These are phyloP conservation scores for Alternaria sp. DNA, from an alignment of 2,329 filamentous ascomycete genomes.

Conservation along the genomic window DNA sequence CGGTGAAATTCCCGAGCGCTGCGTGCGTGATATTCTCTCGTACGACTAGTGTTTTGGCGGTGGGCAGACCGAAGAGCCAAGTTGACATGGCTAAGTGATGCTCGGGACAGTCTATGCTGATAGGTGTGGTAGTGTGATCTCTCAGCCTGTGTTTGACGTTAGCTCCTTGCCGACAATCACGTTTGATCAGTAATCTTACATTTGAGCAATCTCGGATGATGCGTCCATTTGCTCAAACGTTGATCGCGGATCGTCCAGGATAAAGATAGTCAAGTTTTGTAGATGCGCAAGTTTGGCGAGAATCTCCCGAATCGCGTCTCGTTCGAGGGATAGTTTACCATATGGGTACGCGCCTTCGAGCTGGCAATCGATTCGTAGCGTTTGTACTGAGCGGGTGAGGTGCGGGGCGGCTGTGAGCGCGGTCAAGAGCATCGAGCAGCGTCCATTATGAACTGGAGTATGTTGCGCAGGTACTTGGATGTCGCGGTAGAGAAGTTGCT, in stretches of 20 bases:
- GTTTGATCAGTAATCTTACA: not conserved
- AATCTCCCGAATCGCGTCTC: not conserved
- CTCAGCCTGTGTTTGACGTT: not conserved
- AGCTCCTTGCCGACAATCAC: not conserved
- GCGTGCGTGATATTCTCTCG: not conserved
- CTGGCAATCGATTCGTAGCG: not conserved
- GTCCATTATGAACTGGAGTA: not conserved
- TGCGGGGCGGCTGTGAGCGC: not conserved
- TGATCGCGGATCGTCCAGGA: not conserved
- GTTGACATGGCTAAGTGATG: not conserved
- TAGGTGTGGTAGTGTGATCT: not conserved
- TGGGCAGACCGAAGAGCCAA: not conserved
- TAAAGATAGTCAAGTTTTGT: not conserved
- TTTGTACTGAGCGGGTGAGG: not conserved
- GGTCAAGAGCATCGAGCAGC: not conserved
- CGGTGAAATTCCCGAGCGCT: fast-evolving
- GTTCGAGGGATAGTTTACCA: not conserved
- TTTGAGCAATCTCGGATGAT: not conserved
- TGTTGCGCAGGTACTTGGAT: not conserved
- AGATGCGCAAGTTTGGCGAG: not conserved
- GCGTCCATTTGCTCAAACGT: not conserved
- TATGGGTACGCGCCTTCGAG: not conserved
- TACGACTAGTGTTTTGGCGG: not conserved
- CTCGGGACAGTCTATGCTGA: not conserved
- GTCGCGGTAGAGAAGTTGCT: not conserved